Base-by-base conservation (phyloP, 805 yeast species). In the Pichia heedii region DNA sequence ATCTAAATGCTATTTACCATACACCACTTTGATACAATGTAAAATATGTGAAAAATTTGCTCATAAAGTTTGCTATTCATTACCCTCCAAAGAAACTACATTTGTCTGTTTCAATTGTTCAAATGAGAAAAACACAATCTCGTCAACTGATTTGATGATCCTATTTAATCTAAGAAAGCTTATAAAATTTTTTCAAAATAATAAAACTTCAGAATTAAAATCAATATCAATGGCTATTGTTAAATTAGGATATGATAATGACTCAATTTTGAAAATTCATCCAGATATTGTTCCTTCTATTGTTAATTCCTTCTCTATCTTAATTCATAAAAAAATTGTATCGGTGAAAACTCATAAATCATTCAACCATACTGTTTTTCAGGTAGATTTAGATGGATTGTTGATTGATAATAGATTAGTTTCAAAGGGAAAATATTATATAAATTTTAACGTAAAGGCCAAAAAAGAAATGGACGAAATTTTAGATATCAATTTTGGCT, bases 21-120 rank as follows among this genome's bases (percentile, higher is more conserved):
- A 39, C 35, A 45, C 53, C 11, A 36, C 46, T 8, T 21, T 32
- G 1, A 43, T 55, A 16, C 39, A 49, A 42, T 59, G 63, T 32
- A 21, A 22, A 9, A 21, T 22, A 1, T 59, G 63, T 37, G 15
- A 26, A 3, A 39, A 40, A 19, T 30, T 24, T 11, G 38, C 49
- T 16, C 63, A 59, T 40, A 38, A 41, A 5, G 49, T 49, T 18
- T 59, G 63, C 27, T 54, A 41, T 43, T 43, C 48, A 41, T 12
- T 46, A 9, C 13, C 40, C 20, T 39, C 39, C 20, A 3, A 20
- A 9, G 7, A 13, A 5, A 15, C 22, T 6, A 8, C 9, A 5
- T 58, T 57, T 27, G 43, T 29, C 11, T 58, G 62, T 39, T 21
- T 43, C 8, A 20, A 34, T 9, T 56, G 61, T 35, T 24, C 39